A percentile compares a stretch with the other conserved stretches of the same genome.
phyloP scores from a whole-genome alignment of 2,329 filamentous ascomycete species.

The Camptophora hylomeconis region DNA sequence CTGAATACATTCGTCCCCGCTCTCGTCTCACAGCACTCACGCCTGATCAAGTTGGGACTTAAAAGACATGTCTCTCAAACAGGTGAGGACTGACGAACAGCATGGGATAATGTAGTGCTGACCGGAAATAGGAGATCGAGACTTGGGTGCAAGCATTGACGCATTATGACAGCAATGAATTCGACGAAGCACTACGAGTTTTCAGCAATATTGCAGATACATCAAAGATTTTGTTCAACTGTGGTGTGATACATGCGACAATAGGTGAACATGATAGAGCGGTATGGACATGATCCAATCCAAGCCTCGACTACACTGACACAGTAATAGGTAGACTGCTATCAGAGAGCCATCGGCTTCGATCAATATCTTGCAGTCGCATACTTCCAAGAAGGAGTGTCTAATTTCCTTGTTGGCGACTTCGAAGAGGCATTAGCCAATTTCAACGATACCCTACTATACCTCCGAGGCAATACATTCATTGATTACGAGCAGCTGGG shows the following conservation, averaged over 20 bases:
- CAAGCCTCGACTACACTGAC: slow-evolving; percentile 8
- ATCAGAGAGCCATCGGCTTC: slow-evolving; percentile 77
- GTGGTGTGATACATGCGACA: slow-evolving; percentile 93
- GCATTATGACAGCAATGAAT: slow-evolving; percentile 94
- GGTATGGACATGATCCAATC: slow-evolving; percentile 40
- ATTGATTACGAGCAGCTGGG: slow-evolving; percentile 97
- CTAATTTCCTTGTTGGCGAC: slow-evolving; percentile 91
- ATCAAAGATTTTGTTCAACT: slow-evolving; percentile 97
- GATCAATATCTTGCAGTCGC: slow-evolving; percentile 95
- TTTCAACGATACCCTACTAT: slow-evolving; percentile 94
- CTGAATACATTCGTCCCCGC: no score
- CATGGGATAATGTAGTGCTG: neutral
- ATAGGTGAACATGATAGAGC: slow-evolving; percentile 92
- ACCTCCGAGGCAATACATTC: slow-evolving; percentile 87
- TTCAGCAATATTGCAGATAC: slow-evolving; percentile 87
- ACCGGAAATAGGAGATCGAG: slow-evolving; percentile 73
- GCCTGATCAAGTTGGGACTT: no score
- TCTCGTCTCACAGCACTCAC: no score
- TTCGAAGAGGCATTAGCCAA: slow-evolving; percentile 95
- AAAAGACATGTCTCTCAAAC: slow-evolving; percentile 21
- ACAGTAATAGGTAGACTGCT: slow-evolving; percentile 65
- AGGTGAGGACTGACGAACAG: slow-evolving; percentile 13
- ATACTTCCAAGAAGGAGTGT: slow-evolving; percentile 97
- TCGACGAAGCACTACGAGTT: slow-evolving; percentile 71
- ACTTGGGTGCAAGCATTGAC: slow-evolving; percentile 88